Percentiles rank a stretch among this genome's conserved stretches.
These are phyloP conservation scores for Penicillium sp. DNA, from an alignment of 2,329 filamentous ascomycete species.

Conservation along the genomic window DNA sequence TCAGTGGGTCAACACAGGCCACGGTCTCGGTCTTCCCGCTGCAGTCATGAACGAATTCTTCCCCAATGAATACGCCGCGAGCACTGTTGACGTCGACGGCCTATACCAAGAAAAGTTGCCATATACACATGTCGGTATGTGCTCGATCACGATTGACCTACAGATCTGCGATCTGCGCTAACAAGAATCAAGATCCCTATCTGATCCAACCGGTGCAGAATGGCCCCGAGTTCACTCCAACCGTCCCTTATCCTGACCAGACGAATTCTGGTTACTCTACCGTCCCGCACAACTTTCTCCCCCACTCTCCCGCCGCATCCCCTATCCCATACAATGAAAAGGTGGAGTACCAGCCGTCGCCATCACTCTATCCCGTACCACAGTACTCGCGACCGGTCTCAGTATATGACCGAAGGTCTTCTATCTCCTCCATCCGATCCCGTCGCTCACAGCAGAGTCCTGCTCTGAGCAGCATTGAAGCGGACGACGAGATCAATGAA, in stretches of 20 bases:
- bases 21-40: slow-evolving; percentile 57
- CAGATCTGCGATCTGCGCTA: not conserved
- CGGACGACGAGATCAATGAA: slow-evolving; percentile 57
- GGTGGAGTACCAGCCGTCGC: slow-evolving; percentile 27
- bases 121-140: slow-evolving; percentile 35
- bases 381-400: slow-evolving; percentile 47
- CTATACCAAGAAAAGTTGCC: slow-evolving; percentile 44
- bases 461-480: slow-evolving; percentile 57
- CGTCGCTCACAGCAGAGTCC: slow-evolving; percentile 57
- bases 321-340: slow-evolving; percentile 31
- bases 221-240: slow-evolving; percentile 26
- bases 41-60: slow-evolving; percentile 61
- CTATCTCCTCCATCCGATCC: slow-evolving; percentile 67
- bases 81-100: slow-evolving; percentile 42
- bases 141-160: not conserved
- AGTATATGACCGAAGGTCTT: slow-evolving; percentile 57
- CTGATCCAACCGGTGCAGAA: slow-evolving; percentile 51
- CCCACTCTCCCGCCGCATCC: slow-evolving; percentile 37
- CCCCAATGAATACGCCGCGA: slow-evolving; percentile 49
- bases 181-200: slow-evolving; percentile 50
- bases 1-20: slow-evolving; percentile 53
- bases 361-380: slow-evolving; percentile 18
- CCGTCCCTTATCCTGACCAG: slow-evolving; percentile 35
- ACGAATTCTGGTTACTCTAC: slow-evolving; percentile 23
- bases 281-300: slow-evolving; percentile 28